Base-by-base conservation (phyloP, 192 early-diverging fungal species). In the Podila verticillata region DNA sequence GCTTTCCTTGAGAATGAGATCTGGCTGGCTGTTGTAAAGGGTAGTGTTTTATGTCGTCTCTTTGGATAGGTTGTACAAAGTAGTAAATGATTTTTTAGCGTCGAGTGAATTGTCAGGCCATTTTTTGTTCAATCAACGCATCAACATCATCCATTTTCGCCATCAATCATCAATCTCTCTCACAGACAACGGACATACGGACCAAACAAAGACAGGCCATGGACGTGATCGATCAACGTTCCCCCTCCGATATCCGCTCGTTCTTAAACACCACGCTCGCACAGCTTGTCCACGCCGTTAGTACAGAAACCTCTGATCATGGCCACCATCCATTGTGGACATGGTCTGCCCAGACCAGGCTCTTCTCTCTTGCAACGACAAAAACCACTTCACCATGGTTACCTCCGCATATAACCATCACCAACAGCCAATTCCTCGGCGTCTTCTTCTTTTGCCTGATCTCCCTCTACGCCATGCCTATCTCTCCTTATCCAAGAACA, bases 331-430 rank as follows among this genome's bases (percentile, higher is more conserved):
- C 47, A 1, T 26, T 47, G 0, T 64, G 35, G 63, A 36, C 36
- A 22, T 49, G 63, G 63, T 44, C 63, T 12, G 26, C 35, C 13
- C 24, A 28, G 24, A 63, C 59, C 12, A 6, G 7, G 1, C 17
- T 74, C 66, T 74, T 57, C 61, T 8, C 73, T 48, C 29, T 63
- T 13, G 57, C 63, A 17, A 74, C 73, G 28, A 57, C 58, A 13
- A 59, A 29, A 48, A 4, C 65, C 2, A 8, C 34, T 19, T 2
- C n/a, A 3, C 22, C 17, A 20, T 29, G 66, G 6, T 29, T 74
- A 7, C 66, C 73, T 20, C 61, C 48, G 1, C 66, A 36, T 9
- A 56, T 3, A 0, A 22, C n/a, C 49, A 63, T 74, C 49, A 9
- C 31, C 56, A 34, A 57, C 26, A 36, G n/a, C 36, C 51, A 60